Evolutionary conservation across 2,329 filamentous ascomycete species (phyloP), one percentile per base, ranked within the genome.

Genomic region (Calonectria naviculata): DNA sequence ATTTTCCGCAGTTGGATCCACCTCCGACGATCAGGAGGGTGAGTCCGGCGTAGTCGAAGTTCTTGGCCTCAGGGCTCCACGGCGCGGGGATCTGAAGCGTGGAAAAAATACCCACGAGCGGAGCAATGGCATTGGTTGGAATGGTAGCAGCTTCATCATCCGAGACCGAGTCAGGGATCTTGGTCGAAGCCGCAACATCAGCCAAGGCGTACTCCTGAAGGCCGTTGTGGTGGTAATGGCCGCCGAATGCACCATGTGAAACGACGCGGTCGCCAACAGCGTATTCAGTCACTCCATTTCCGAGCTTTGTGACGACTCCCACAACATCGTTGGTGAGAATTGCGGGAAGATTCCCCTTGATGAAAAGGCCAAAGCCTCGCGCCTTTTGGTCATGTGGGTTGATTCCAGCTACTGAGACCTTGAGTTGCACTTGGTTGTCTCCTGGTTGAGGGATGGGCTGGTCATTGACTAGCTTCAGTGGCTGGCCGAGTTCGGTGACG

Each of bases 291-390:
- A 63, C 60, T 7, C 44, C 44, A 17, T 42, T 36, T 24, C 62
- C 62, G 17, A 65, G 26, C 24, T 65, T 54, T 10, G 46, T 54
- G 31, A 65, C 62, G 17, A 17, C 15, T 2, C 62, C 62, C n/a
- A 65, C 62, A 12, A 65, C 62, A n/a, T 65, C 62, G 21, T 65
- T 65, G 62, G 62, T 46, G 31, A 54, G 31, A 36, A 65, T 12
- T 12, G 62, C 62, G 8, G 62, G 62, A 34, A 65, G 62, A 24
- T 38, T 15, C 10, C 54, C 34, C 10, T 44, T 38, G 13, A 65
- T 34, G 15, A 65, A 52, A 8, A 65, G 46, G 12, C 62, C 62
- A 19, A 34, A 34, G 8, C 13, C n/a, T 21, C 42, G 28, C 4
- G 60, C 41, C 29, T 63, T 63, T 24, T 46, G 28, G 8, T 63